Base-by-base conservation (phyloP, 2,329 filamentous ascomycete genomes). In the Penicillium sp. region DNA sequence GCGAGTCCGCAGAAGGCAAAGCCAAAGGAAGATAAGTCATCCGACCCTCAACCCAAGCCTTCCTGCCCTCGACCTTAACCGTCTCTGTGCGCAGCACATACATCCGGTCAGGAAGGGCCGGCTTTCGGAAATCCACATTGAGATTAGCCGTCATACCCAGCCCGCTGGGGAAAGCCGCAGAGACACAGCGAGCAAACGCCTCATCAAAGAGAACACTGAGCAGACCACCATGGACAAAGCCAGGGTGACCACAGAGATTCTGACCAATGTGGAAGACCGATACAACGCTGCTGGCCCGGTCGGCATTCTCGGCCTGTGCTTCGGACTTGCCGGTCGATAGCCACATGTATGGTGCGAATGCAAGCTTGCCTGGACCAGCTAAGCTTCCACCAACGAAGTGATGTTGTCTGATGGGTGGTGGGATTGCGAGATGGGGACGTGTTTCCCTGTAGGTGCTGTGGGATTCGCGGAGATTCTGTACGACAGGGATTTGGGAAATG, bases 351-450 rank as follows among this genome's bases (percentile, higher is more conserved):
- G 92, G 91, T 4, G 92, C 90, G 0, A 95, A 87, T 1, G 84
- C 83, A 60, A 97, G 83, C 72, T 85, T 88, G 24, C 85, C 85
- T 0, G 85, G 80, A 0, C 91, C 92, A 35, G 87, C 70, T 16
- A 97, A 79, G 22, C 88, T 88, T 5, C 90, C 89, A 24, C 83
- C 90, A 0, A 92, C 96, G 55, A 97, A 81, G 73, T 89, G 95
- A 67, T 89, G 84, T 2, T 78, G 76, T 26, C 88, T 83, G 70
- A 90, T 83, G 1, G 81, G 73, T 6, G 81, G 76, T 0, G 91
- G 89, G 69, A 97, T 89, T 73, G 92, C 91, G 70, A 96, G 80
- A 70, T 96, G 90, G 4, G 92, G 92, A 24, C 92, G 83, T 31
- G 87, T 87, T 74, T 95, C 90, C 32, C 78, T 82, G 73, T 87